Conservation (phyloP, 2,329 filamentous ascomycete species). For the Beauveria asiatica region DNA sequence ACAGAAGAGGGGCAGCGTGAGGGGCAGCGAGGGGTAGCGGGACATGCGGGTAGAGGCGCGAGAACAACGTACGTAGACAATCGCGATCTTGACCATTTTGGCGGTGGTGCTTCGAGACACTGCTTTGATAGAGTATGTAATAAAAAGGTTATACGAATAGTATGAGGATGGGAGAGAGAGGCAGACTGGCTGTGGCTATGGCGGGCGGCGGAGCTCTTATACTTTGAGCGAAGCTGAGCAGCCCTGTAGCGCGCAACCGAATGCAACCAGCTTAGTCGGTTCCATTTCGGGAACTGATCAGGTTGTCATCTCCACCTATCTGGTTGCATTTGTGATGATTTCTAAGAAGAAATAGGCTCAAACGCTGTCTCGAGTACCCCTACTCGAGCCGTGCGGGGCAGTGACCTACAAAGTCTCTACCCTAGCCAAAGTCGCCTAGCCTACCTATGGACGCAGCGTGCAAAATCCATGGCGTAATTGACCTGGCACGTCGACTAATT, state of each 20-base stretch:
- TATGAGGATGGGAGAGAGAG: neutral
- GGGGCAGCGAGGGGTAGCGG: neutral
- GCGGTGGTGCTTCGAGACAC: constrained; percentile 19
- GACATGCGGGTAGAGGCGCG: neutral
- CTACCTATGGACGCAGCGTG: too few species aligned
- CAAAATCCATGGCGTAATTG: neutral
- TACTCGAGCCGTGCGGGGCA: neutral
- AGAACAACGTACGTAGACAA: constrained; percentile 64
- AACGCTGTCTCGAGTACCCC: neutral
- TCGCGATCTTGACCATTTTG: constrained; percentile 84
- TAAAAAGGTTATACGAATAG: neutral
- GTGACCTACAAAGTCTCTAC: neutral
- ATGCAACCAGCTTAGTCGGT: neutral
- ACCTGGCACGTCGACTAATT: neutral
- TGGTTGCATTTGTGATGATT: neutral
- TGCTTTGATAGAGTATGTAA: constrained; percentile 17
- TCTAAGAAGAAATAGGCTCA: neutral
- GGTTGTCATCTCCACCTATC: neutral
- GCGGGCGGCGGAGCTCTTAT: constrained; percentile 6
- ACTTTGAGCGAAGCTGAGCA: neutral
- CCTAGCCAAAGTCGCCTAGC: neutral
- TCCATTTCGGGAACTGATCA: neutral
- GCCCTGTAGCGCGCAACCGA: neutral
- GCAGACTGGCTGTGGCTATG: neutral
- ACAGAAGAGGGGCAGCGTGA: neutral